Conservation (phyloP, 805 yeast genomes). For the Candida sanyiensis region DNA sequence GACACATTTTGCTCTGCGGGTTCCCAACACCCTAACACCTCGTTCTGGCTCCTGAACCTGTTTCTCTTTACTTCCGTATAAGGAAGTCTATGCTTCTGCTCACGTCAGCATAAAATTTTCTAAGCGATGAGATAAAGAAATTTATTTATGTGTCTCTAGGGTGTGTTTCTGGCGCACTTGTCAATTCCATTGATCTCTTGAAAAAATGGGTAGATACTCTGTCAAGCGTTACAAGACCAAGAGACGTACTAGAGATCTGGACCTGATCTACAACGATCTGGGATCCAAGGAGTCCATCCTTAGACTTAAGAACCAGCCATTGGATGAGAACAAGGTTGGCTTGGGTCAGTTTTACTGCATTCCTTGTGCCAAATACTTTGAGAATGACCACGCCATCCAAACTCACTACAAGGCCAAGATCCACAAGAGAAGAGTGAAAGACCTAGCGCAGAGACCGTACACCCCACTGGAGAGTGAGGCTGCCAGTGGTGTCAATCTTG, state of each 20-base stretch:
- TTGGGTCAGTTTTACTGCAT: slow-evolving; percentile 92
- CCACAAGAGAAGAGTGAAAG: slow-evolving; percentile 83
- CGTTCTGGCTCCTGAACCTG: neutral
- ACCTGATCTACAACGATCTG: slow-evolving; percentile 74
- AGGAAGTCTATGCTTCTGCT: slow-evolving; percentile 7
- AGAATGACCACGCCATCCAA: slow-evolving; percentile 64
- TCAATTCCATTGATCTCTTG: neutral
- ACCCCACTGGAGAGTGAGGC: slow-evolving; percentile 87
- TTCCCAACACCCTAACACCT: slow-evolving; percentile 3
- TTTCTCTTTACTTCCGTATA: neutral
- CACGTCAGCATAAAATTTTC: slow-evolving; percentile 2
- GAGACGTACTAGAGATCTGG: slow-evolving; percentile 80
- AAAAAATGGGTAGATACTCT: slow-evolving; percentile 77
- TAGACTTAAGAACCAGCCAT: slow-evolving; percentile 68
- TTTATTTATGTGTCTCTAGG: neutral
- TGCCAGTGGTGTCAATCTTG: slow-evolving; percentile 75
- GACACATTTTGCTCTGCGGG: neutral
- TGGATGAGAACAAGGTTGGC: slow-evolving; percentile 90
- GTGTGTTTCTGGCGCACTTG: neutral
- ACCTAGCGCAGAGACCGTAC: slow-evolving; percentile 72
- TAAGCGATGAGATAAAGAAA: slow-evolving; percentile 5
- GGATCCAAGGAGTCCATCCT: slow-evolving; percentile 56
- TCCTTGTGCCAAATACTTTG: slow-evolving; percentile 90
- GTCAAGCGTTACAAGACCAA: slow-evolving; percentile 85
- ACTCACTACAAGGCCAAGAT: slow-evolving; percentile 70